Percentiles rank a stretch among this genome's conserved stretches.
phyloP scores from a whole-genome alignment of 257 asterid species.

The Salvia miltiorrhiza region DNA sequence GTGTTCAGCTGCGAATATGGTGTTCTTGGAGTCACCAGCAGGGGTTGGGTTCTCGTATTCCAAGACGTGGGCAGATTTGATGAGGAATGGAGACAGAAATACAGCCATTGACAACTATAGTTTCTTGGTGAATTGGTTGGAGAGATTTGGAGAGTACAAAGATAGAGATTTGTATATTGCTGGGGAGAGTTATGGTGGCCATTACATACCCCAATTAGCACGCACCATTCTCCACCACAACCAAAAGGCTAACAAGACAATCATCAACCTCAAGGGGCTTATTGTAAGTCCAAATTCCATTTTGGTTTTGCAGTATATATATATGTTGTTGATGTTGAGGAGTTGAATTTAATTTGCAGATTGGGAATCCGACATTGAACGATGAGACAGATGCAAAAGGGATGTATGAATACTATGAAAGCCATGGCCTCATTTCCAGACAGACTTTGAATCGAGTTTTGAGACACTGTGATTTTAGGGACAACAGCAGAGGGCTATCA shows the following conservation, averaged over 20 bases:
- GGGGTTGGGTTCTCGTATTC: slow-evolving; percentile 92
- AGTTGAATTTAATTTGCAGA: slow-evolving; percentile 26
- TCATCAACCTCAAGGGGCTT: slow-evolving; percentile 74
- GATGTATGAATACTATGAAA: slow-evolving; percentile 53
- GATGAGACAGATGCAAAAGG: slow-evolving; percentile 61
- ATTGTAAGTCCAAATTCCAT: slow-evolving; percentile 41
- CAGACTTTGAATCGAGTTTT: slow-evolving; percentile 27
- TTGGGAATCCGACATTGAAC: slow-evolving; percentile 69
- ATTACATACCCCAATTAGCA: slow-evolving; percentile 72
- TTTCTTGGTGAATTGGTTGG: slow-evolving; percentile 59
- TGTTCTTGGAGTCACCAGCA: slow-evolving; percentile 79
- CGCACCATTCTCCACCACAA: slow-evolving; percentile 51
- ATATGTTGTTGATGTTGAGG: no score
- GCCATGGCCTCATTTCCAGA: slow-evolving; percentile 60
- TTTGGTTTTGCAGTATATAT: no score
- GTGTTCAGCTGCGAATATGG: slow-evolving; percentile 59
- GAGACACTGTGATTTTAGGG: slow-evolving; percentile 41
- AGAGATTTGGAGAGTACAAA: slow-evolving; percentile 61
- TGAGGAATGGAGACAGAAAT: slow-evolving; percentile 38
- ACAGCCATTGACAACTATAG: slow-evolving; percentile 53
- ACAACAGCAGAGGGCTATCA: background rate
- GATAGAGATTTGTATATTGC: slow-evolving; percentile 49
- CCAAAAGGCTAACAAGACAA: slow-evolving; percentile 26
- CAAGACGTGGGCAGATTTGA: slow-evolving; percentile 41
- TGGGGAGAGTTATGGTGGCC: slow-evolving; percentile 79